Percentiles rank a stretch among this genome's conserved stretches.
phyloP scores from a whole-genome alignment of 2,329 filamentous ascomycete species.

The Fusarium sp. region DNA sequence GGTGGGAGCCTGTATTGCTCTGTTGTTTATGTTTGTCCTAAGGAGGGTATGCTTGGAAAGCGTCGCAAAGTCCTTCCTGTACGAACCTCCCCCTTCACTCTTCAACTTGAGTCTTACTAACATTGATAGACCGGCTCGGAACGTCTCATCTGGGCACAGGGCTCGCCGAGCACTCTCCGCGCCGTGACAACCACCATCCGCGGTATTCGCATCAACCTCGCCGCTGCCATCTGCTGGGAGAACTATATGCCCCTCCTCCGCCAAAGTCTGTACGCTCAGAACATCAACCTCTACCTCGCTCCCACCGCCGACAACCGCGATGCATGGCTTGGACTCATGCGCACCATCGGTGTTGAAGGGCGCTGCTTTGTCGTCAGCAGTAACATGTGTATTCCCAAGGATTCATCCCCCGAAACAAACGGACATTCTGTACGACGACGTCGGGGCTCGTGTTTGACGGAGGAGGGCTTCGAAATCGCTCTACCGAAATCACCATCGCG shows the following conservation, averaged over 20 bases:
- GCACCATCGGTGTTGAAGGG: slow-evolving; percentile 83
- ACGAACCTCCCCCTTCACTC: slow-evolving; percentile 46
- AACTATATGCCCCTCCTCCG: slow-evolving; percentile 94
- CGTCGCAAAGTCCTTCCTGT: slow-evolving; percentile 92
- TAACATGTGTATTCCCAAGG: slow-evolving; percentile 78
- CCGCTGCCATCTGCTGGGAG: slow-evolving; percentile 94
- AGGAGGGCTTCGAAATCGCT: slow-evolving; percentile 61
- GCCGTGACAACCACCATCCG: slow-evolving; percentile 84
- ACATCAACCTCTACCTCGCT: slow-evolving; percentile 90
- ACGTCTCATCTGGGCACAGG: slow-evolving; percentile 89
- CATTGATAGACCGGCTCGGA: slow-evolving; percentile 75
- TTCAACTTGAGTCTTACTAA: background rate
- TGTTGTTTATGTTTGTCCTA: slow-evolving; percentile 84
- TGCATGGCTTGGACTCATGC: slow-evolving; percentile 85
- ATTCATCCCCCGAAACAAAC: background rate
- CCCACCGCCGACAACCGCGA: slow-evolving; percentile 89
- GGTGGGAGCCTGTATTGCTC: slow-evolving; percentile 88
- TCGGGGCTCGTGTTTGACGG: slow-evolving; percentile 55
- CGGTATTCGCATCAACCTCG: slow-evolving; percentile 82
- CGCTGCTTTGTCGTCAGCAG: slow-evolving; percentile 86
- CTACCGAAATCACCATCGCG: slow-evolving; percentile 48
- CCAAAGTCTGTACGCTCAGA: slow-evolving; percentile 86
- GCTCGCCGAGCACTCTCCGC: slow-evolving; percentile 79
- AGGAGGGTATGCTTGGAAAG: slow-evolving; percentile 80
- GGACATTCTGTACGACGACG: slow-evolving; percentile 13